Base-by-base conservation (phyloP, 2,329 filamentous ascomycete species). In the Penicillium vulpinum region DNA sequence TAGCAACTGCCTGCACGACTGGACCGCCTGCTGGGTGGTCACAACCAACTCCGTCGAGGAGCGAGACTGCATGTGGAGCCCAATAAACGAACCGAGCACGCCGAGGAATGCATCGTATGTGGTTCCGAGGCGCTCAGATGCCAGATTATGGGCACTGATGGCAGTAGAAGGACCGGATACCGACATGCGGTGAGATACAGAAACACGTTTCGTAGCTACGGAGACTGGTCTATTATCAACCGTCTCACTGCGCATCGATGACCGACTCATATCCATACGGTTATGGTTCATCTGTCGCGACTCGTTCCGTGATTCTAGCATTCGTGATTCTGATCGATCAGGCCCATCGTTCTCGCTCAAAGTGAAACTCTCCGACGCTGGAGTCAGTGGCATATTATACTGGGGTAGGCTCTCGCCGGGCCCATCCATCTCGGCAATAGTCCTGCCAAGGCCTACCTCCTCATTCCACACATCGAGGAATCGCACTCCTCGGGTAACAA, bases 11-110 rank as follows among this genome's bases (percentile, higher is more conserved):
- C 88, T 88, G 61, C 92, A 95, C 3, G 92, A 92, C 8, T 86
- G 82, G 10, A 92, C 90, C 9, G 92, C 91, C 71, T 93, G 88
- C 70, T 90, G 88, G 46, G 95, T 93, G 16, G 90, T 92, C 11
- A 87, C 78, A 31, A 92, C 86, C 47, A 97, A 82, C 71, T 96
- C 92, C 1, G 89, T 85, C 9, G 91, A 88, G 8, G 92, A 94
- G 60, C 94, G 88, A n/a, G 92, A 94, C 72, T 97, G 92, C 58
- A 97, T 81, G 73, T 97, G 91, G 54, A 97, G 83, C 16, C 94
- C 94, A 71, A 97, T 93, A 72, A 97, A 96, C 5, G 91, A 95
- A 49, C 91, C 93, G 50, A 99, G 85, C 69, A 92, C 89, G 7
- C 92, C 94, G 51, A 99, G 79, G 69, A 97, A 96, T 8, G 85